These are phyloP conservation scores for Venturia oleaginea DNA, from an alignment of 2,329 filamentous ascomycete genomes.

Conservation along the genomic window DNA sequence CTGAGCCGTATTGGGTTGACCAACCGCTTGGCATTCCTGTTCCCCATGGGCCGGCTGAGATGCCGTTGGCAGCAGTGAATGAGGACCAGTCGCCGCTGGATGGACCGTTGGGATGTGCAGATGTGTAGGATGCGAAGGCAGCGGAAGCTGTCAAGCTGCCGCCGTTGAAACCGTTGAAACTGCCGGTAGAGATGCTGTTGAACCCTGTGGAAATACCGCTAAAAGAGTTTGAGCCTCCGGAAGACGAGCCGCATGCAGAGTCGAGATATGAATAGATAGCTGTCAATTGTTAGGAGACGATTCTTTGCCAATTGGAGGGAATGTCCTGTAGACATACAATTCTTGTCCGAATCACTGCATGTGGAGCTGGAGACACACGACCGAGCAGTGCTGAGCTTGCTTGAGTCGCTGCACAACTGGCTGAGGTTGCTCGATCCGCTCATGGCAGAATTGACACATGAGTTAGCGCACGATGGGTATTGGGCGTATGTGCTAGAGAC, in stretches of 20 bases:
- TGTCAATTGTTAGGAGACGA: neutral
- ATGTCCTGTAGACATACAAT: neutral
- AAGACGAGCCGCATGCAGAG: neutral
- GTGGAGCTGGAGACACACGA: neutral
- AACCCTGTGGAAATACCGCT: neutral
- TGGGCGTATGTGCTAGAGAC: neutral
- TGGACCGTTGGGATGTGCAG: conserved; percentile 5
- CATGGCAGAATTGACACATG: neutral
- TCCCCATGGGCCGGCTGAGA: conserved; percentile 10
- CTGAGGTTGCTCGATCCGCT: neutral
- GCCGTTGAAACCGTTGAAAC: neutral
- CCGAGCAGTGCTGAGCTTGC: neutral
- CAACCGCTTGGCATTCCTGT: conserved; percentile 10
- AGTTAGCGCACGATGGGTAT: conserved; percentile 6
- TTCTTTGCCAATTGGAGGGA: neutral
- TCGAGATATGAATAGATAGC: neutral
- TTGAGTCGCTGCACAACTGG: conserved; percentile 1
- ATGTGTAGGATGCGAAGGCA: conserved; percentile 10
- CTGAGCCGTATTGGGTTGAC: neutral
- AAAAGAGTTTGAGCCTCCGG: neutral
- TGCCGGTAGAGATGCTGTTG: neutral
- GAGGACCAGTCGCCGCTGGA: conserved; percentile 10
- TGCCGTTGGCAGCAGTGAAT: conserved; percentile 7
- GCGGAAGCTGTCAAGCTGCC: neutral
- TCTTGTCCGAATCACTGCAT: neutral